Base-by-base conservation (phyloP, 116 monocot genomes). In the Papilionanthe hybrid region DNA sequence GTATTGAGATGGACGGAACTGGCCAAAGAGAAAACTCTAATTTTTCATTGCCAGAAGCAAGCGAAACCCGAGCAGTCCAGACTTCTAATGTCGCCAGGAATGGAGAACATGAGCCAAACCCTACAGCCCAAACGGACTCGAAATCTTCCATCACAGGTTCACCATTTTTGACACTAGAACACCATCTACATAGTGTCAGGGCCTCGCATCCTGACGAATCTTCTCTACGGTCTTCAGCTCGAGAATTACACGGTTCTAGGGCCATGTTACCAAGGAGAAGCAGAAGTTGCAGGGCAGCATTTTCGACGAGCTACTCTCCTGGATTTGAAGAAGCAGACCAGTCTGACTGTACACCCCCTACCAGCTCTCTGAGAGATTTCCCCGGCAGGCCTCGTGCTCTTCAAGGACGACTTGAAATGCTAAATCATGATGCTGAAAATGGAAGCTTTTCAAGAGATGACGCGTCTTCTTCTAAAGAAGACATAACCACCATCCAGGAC, bases 151-250 rank as follows among this genome's bases (percentile, higher is more conserved):
- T 37, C 79, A 30, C 29, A 30, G 66, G 72, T 77, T 18, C 87
- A 53, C 19, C 79, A 48, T 83, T 79, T 80, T 42, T 83, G 67
- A 87, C 86, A 72, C 37, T 90, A 20, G 90, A 92, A 79, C 86
- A 92, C 57, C 84, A 88, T 78, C 83, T 92, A 30, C 69, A 92
- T 63, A 84, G 81, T 78, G 79, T 83, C 28, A 75, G 79, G 72
- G 83, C 78, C 72, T 49, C 77, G 3, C 76, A 78, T 76, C 78
- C 75, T 13, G 78, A 82, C 55, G 79, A 48, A 57, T 42, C 79
- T 27, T 47, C 57, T 37, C 66, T 13, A 50, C 73, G 77, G 50
- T 73, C 78, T 15, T 66, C 80, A 27, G 57, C n/a, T 27, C 65
- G 25, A 19, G 72, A 81, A 37, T 73, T 53, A 29, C 55, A 48